Conservation (phyloP, 208 protist genomes). For the Tetramitus jugosus region DNA sequence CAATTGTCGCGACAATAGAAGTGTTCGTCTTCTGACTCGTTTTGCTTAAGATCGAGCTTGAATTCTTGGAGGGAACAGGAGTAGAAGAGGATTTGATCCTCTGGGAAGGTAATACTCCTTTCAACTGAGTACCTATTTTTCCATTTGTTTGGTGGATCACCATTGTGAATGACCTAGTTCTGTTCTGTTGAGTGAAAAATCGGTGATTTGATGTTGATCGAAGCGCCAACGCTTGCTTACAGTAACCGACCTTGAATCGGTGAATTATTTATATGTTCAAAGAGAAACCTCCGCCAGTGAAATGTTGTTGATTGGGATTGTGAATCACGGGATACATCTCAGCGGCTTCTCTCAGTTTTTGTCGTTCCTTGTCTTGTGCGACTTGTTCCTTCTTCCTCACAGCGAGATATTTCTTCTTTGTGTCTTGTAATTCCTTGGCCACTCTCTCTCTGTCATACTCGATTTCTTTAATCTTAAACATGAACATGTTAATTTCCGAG, state of each 20-base stretch:
- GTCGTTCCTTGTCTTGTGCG: conserved; percentile 16
- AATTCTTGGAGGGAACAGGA: too few species aligned
- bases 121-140: too few species aligned
- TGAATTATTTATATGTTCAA: background rate
- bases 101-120: too few species aligned
- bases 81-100: too few species aligned
- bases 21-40: too few species aligned
- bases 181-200: background rate
- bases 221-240: background rate
- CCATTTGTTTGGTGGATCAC: too few species aligned
- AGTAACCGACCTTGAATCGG: background rate
- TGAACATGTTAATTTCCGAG: conserved; percentile 63
- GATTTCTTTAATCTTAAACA: conserved; percentile 56
- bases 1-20: too few species aligned
- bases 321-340: too few species aligned
- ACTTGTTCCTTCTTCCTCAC: conserved; percentile 77
- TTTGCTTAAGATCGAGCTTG: too few species aligned
- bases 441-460: conserved; percentile 85
- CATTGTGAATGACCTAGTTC: background rate
- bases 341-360: too few species aligned
- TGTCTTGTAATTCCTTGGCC: conserved; percentile 78
- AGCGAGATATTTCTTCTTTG: conserved; percentile 83
- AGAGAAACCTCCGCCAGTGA: background rate
- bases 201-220: background rate
- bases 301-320: background rate